These are phyloP conservation scores for Argentina anserina DNA, from an alignment of 306 rosid species.

Conservation along the genomic window DNA sequence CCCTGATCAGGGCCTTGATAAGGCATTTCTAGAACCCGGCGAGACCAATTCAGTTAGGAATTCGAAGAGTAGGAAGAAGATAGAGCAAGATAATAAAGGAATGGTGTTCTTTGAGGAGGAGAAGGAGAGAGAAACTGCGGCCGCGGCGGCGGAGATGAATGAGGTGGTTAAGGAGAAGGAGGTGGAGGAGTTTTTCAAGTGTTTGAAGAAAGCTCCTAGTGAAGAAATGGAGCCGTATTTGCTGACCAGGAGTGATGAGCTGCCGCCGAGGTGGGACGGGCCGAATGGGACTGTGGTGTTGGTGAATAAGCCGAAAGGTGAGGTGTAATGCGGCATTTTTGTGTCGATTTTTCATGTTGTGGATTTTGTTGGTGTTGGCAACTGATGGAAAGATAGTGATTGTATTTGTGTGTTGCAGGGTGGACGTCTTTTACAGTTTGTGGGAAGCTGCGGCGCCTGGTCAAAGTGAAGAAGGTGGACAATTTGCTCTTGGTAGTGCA, in stretches of 20 bases:
- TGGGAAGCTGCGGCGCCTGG: constrained; percentile 90
- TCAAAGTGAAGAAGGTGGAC: constrained; percentile 87
- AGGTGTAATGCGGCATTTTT: not conserved
- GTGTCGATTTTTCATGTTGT: not conserved
- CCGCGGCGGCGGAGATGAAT: not conserved
- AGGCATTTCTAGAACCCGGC: constrained; percentile 86
- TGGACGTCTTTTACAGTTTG: constrained; percentile 99
- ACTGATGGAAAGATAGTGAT: constrained; percentile 6
- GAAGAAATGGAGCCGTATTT: constrained; percentile 65
- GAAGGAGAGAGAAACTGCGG: constrained; percentile 26
- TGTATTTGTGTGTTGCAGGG: constrained; percentile 46
- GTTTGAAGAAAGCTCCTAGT: constrained; percentile 63
- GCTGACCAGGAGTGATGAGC: constrained; percentile 63
- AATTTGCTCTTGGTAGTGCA: not conserved
- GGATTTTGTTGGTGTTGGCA: constrained; percentile 1
- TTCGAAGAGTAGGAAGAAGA: constrained; percentile 22
- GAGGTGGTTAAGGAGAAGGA: constrained; percentile 54
- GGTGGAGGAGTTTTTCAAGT: constrained; percentile 82
- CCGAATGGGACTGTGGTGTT: constrained; percentile 75
- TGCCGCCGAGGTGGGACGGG: constrained; percentile 76
- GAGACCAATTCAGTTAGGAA: constrained; percentile 34
- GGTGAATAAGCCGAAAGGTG: constrained; percentile 94
- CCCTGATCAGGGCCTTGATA: constrained; percentile 76
- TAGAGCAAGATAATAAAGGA: constrained; percentile 28
- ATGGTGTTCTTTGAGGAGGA: constrained; percentile 70